Percentiles rank a stretch among this genome's conserved stretches.
phyloP scores from a whole-genome alignment of 805 yeast genomes.

The Vanderwaltozyma verrucispora region DNA sequence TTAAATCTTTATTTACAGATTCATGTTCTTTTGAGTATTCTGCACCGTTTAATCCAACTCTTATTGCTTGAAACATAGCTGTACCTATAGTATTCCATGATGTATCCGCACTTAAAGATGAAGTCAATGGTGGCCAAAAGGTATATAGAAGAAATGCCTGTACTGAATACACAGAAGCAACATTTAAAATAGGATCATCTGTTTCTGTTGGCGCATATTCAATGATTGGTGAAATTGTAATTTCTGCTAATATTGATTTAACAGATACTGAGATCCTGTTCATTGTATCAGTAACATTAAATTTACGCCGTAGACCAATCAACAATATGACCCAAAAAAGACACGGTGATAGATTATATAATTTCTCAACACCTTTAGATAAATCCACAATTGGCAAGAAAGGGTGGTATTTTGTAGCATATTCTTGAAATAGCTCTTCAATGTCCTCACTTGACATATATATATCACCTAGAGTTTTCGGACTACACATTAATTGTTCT shows the following conservation, averaged over 20 bases:
- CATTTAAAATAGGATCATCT: constrained; percentile 75
- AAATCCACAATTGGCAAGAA: constrained; percentile 84
- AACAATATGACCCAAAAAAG: constrained; percentile 90
- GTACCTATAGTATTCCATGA: constrained; percentile 93
- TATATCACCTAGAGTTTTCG: constrained; percentile 65
- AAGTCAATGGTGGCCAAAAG: constrained; percentile 93
- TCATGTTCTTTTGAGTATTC: constrained; percentile 50
- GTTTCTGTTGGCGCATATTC: constrained; percentile 69
- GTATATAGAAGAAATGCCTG: constrained; percentile 86
- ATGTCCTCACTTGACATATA: constrained; percentile 50
- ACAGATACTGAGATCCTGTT: constrained; percentile 56
- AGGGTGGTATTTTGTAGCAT: constrained; percentile 68
- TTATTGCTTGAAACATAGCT: constrained; percentile 84
- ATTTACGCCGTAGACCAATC: constrained; percentile 63
- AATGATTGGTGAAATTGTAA: constrained; percentile 83
- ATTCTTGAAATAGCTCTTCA: constrained; percentile 53
- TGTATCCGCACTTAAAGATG: constrained; percentile 90
- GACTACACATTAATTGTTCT: constrained; percentile 41
- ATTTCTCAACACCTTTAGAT: constrained; percentile 66
- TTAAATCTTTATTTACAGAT: constrained; percentile 30
- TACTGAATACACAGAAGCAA: constrained; percentile 85
- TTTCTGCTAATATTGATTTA: constrained; percentile 71
- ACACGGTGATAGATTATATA: constrained; percentile 74
- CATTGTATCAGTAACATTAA: constrained; percentile 34
- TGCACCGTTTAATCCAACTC: constrained; percentile 84